These are phyloP conservation scores for Osmanthus fragrans DNA, from an alignment of 257 asterid genomes.

Conservation along the genomic window DNA sequence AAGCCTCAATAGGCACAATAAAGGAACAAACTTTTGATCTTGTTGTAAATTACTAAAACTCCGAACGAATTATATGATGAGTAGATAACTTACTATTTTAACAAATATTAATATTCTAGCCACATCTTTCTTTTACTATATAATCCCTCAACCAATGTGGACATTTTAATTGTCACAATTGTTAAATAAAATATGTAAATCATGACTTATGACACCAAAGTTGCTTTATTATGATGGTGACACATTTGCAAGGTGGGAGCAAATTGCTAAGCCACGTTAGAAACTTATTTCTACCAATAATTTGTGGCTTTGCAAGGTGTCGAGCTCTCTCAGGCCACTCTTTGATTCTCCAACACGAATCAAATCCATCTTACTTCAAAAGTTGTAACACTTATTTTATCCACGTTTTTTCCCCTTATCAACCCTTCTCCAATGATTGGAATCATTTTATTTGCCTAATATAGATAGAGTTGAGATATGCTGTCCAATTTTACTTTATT, in stretches of 20 bases:
- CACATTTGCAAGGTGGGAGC: slow-evolving; percentile 12
- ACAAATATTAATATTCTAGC: neutral
- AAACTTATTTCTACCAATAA: slow-evolving; percentile 14
- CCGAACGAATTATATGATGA: too few species aligned
- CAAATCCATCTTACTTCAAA: neutral
- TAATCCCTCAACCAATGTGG: neutral
- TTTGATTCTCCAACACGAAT: neutral
- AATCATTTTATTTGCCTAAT: neutral
- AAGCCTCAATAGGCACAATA: too few species aligned
- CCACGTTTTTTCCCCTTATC: neutral
- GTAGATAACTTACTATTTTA: neutral
- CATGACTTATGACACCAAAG: neutral
- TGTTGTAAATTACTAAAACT: too few species aligned
- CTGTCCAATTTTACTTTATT: neutral
- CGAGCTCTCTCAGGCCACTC: neutral
- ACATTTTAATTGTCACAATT: neutral
- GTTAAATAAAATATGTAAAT: neutral
- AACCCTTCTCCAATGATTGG: neutral
- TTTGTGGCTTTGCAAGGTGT: slow-evolving; percentile 6
- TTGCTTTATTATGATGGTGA: slow-evolving; percentile 3
- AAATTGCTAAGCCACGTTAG: slow-evolving; percentile 8
- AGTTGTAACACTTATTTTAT: neutral
- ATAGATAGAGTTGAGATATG: neutral
- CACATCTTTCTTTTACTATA: neutral
- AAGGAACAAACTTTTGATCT: too few species aligned